Base-by-base conservation (phyloP, 148 eudicot species). In the Rhododendron molle region DNA sequence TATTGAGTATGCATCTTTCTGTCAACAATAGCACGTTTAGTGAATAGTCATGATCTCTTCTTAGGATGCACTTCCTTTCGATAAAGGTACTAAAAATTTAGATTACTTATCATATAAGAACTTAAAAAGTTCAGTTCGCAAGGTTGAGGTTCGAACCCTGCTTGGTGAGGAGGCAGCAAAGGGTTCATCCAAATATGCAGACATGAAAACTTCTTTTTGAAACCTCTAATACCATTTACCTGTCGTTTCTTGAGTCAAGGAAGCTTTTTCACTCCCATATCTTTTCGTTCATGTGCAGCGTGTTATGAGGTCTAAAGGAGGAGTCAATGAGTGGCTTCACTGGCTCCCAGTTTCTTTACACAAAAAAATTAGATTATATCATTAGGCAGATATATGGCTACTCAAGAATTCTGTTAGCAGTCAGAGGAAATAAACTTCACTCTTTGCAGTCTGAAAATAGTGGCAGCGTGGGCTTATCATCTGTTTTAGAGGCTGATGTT, bases 261-360 rank as follows among this genome's bases (percentile, higher is more conserved):
- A n/a, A 36, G 12, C 74, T 58, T 77, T 77, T 77, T 78, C 50
- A 86, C 40, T 26, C 52, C 40, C 78, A 6, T 28, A 12, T 62
- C 28, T 78, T 84, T 36, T 20, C 58, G 34, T 67, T 65, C 54
- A 32, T 32, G 65, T 89, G 89, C 94, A 97, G 99, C 96, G 96
- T 49, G 96, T 97, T 87, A 93, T 93, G 65, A 93, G 99, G 89
- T 98, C 99, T 65, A 89, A 87, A 85, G 99, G 99, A 87, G 98
- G 98, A 87, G 86, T 97, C 78, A 95, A 97, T 88, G 98, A 95
- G 67, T 97, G 95, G 95, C 91, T 97, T 81, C 98, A 91, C 83
- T 97, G 99, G 98, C 94, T 97, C 52, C 98, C 99, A 73, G 96
- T 95, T 87, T 93, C 96, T 87, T 28, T 94, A 72, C 99, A 94